These are phyloP conservation scores for Trametes cinnabarina DNA, from an alignment of 768 basidiomycete species.

Conservation along the genomic window DNA sequence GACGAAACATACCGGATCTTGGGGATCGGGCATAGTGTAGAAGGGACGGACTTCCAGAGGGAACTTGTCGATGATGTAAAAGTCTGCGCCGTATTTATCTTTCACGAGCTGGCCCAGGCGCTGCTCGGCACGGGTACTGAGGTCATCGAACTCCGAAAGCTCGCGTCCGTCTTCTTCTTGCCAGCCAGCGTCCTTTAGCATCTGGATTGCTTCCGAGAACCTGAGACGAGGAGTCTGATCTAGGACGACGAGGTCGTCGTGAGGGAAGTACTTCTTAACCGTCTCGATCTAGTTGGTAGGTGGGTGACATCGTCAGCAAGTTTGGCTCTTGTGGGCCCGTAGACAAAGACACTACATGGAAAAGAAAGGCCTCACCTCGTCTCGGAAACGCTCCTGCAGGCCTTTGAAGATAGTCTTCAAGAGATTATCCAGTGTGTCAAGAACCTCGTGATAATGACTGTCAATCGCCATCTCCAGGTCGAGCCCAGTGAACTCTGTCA, in stretches of 20 bases:
- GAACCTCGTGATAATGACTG: slow-evolving; percentile 96
- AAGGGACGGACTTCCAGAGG: slow-evolving; percentile 92
- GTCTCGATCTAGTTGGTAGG: slow-evolving; percentile 32
- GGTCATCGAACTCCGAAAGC: slow-evolving; percentile 47
- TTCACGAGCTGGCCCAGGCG: slow-evolving; percentile 88
- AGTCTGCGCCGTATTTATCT: slow-evolving; percentile 94
- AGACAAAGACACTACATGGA: background rate
- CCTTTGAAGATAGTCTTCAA: slow-evolving; percentile 85
- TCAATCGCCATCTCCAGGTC: slow-evolving; percentile 99
- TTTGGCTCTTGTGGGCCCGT: background rate
- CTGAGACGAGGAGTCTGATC: slow-evolving; percentile 51
- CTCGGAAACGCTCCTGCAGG: slow-evolving; percentile 66
- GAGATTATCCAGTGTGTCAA: slow-evolving; percentile 86
- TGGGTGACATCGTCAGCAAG: background rate
- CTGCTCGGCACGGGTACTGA: slow-evolving; percentile 92
- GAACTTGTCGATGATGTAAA: slow-evolving; percentile 97
- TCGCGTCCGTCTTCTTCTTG: slow-evolving; percentile 32
- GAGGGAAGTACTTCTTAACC: slow-evolving; percentile 49
- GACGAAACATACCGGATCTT: slow-evolving; percentile 72
- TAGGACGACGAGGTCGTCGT: slow-evolving; percentile 53
- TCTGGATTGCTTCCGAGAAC: slow-evolving; percentile 50
- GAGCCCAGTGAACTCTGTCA: slow-evolving; percentile 97
- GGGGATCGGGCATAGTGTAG: slow-evolving; percentile 98
- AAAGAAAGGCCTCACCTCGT: slow-evolving; percentile 62
- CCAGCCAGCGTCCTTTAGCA: slow-evolving; percentile 48